Conservation (phyloP, 768 basidiomycete species). For the Tulasnella sp. region DNA sequence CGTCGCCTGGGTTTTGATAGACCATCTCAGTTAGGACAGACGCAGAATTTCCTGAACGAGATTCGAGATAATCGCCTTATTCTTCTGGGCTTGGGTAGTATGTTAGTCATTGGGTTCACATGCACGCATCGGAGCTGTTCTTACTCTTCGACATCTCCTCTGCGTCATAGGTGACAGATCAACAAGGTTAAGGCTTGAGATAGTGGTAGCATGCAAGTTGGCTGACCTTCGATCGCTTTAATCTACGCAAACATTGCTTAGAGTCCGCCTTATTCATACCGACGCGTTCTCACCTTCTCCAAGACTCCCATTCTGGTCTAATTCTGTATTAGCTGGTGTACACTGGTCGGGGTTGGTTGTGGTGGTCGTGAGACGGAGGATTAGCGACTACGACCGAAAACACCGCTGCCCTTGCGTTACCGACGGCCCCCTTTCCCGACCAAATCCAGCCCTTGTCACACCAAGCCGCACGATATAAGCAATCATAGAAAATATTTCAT, state of each 20-base stretch:
- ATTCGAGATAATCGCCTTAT: constrained; percentile 62
- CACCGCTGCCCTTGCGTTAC: not conserved
- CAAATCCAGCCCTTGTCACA: not conserved
- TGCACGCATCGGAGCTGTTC: constrained; percentile 42
- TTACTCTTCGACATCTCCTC: constrained; percentile 98
- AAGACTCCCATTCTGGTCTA: constrained; percentile 78
- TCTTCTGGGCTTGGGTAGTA: constrained; percentile 77
- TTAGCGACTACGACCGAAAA: not conserved
- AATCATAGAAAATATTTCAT: not conserved
- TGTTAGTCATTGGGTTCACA: constrained; percentile 23
- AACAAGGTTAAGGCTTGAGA: not conserved
- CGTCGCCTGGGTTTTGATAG: constrained; percentile 64
- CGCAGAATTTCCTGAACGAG: not conserved
- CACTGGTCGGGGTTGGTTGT: not conserved
- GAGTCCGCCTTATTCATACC: not conserved
- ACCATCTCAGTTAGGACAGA: constrained; percentile 7
- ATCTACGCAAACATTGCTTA: constrained; percentile 56
- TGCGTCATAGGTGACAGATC: constrained; percentile 41
- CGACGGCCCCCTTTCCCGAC: not conserved
- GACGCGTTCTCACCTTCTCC: constrained; percentile 65
- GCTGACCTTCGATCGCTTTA: constrained; percentile 84
- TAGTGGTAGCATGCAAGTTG: not conserved
- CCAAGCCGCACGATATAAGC: not conserved
- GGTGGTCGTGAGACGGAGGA: not conserved
- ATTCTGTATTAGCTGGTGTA: not conserved